These are phyloP conservation scores for Dipodascopsis tothii DNA, from an alignment of 805 yeast genomes.

Conservation along the genomic window DNA sequence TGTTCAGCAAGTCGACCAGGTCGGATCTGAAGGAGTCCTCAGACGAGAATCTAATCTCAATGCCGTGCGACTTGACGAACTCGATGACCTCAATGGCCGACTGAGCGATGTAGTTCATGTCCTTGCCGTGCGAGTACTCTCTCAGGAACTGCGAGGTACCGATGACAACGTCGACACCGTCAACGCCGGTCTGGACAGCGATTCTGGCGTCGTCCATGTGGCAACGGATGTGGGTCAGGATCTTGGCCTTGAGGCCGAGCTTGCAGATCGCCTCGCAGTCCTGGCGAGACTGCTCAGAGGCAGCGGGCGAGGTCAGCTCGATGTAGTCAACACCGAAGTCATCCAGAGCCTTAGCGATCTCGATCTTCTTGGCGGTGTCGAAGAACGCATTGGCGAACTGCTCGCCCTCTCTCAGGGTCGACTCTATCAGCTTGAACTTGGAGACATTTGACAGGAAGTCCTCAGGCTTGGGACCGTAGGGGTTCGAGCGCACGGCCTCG, in stretches of 20 bases:
- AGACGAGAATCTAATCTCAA: conserved; percentile 91
- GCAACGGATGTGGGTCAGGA: conserved; percentile 93
- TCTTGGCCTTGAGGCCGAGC: conserved; percentile 90
- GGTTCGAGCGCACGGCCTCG: conserved; percentile 41
- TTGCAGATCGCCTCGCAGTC: conserved; percentile 99
- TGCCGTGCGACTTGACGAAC: conserved; percentile 92
- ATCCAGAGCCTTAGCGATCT: conserved; percentile 93
- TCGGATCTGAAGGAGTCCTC: conserved; percentile 98
- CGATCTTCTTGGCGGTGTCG: conserved; percentile 87
- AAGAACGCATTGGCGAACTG: conserved; percentile 97
- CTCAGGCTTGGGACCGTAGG: conserved; percentile 92
- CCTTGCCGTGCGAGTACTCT: conserved; percentile 95
- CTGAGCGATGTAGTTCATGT: conserved; percentile 95
- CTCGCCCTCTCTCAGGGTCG: conserved; percentile 96
- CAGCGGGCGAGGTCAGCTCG: conserved; percentile 95
- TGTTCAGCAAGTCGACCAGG: conserved; percentile 87
- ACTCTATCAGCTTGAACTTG: conserved; percentile 84
- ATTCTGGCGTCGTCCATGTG: conserved; percentile 98
- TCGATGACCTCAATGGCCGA: conserved; percentile 94
- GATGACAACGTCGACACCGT: conserved; percentile 96
- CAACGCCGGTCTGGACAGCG: conserved; percentile 97
- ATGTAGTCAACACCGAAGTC: conserved; percentile 98
- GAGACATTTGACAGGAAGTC: conserved; percentile 86
- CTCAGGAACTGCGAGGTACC: conserved; percentile 94
- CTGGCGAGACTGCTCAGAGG: conserved; percentile 82